Evolutionary conservation across 2,329 filamentous ascomycete species (phyloP), one percentile per base, ranked within the genome.

Genomic region (Pseudogymnoascus sp.): DNA sequence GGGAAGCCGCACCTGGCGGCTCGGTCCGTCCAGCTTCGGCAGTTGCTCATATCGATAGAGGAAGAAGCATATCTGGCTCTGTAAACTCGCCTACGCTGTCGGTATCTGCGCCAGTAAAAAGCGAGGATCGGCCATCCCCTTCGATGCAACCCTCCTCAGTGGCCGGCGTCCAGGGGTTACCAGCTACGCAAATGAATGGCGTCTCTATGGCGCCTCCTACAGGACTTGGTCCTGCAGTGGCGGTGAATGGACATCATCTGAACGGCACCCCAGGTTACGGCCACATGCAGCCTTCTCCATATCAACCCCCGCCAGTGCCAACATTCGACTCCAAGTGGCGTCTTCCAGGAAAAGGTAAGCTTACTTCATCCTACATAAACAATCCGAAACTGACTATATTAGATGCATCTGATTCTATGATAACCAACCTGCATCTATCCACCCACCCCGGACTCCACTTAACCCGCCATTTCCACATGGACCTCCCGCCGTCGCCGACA

Each of bases 401-500:
- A 86, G 82, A 78, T 66, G 68, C 79, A 50, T 74, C 80, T 37
- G 82, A 89, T 73, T 87, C 89, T 25, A 79, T 93, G 46, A 82
- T 93, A 60, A 83, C 82, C 4, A 85, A 83, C 61, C 77, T 93
- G 23, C 84, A 82, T 40, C 77, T 93, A 14, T 81, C 82, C 63
- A 88, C 88, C 12, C 89, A 93, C 71, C 87, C 89, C 0, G 82
- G 81, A 10, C 78, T 91, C 44, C 83, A 84, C 60, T 74, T 86
- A 2, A 78, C 85, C 7, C 82, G 83, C 25, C 85, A 84, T 25
- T 86, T 88, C 72, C 78, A 83, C 36, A 78, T 90, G 62, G 82
- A 84, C 37, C 77, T 96, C 34, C 80, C 82, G 1, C 87, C 91
- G 3, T 86, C 88, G 61, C 77, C 84, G 5, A 83, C 81, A 16